Evolutionary conservation across 805 yeast genomes (phyloP), one percentile per base, ranked within the genome.

Genomic region (Ogataea glucozyma): DNA sequence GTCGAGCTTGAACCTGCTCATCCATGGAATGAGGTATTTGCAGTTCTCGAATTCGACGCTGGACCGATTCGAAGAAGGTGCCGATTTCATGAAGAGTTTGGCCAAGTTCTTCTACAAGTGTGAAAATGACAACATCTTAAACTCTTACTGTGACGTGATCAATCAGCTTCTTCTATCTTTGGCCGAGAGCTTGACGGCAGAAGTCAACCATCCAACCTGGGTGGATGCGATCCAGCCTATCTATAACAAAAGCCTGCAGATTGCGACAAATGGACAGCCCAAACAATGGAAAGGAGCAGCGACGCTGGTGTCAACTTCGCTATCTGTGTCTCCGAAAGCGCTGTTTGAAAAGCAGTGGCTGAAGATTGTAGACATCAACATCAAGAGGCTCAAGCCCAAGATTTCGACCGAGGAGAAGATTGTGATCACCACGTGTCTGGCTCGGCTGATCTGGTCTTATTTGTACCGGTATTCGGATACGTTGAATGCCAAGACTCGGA

Each of bases 171-270:
- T 93, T 2, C 66, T 88, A 30, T 95, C 97, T 0, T 62, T 93
- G 18, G 95, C 97, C 0, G 91, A 88, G 7, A 72, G 81, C 1
- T 72, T 90, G 23, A 88, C 97, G 0, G 98, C 97, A 0, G 99
- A 93, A 60, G 90, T 88, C 0, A 91, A 93, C 57, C 96, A 91
- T 61, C 99, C 99, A 3, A 80, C 85, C 1, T 93, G 99, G 99
- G 81, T 83, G 0, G 86, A 81, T 30, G 93, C 97, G 0, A 77
- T 88, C 41, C 75, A 76, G 17, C 66, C 71, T 14, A 78, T 91
- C 11, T 81, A 76, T 60, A 63, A 70, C 12, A 77, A 73, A 43
- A 45, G 61, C 75, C 12, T 73, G 71, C 30, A 62, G 60, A 43
- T 75, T 67, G 37, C 71, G 75, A 67, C 73, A 64, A 43, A 54